Conservation (phyloP, 495 filamentous ascomycete species). For the Daldinia grandis region DNA sequence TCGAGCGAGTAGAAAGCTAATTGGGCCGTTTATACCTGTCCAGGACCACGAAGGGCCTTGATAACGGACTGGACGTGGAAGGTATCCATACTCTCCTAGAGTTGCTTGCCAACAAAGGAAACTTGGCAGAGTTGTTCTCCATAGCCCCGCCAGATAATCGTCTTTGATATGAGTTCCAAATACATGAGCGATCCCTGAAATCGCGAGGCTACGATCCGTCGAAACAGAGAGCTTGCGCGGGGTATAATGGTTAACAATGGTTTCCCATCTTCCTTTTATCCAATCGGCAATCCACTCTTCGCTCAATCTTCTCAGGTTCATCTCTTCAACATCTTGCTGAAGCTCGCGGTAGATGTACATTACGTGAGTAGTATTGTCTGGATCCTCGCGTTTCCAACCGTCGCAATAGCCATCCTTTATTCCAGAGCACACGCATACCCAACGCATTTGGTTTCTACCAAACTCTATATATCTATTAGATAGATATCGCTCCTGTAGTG, state of each 20-base stretch:
- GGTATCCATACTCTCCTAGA: not conserved
- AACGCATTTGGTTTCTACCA: slow-evolving; percentile 6
- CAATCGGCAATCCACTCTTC: slow-evolving; percentile 10
- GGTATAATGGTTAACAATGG: not conserved
- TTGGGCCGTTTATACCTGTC: slow-evolving; percentile 6
- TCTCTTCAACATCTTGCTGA: slow-evolving; percentile 2
- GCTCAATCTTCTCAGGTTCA: not conserved
- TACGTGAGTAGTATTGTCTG: not conserved
- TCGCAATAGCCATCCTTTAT: slow-evolving; percentile 9
- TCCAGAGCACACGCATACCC: slow-evolving; percentile 4
- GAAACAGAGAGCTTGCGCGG: slow-evolving; percentile 14
- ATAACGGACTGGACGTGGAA: not conserved
- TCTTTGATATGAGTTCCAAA: not conserved
- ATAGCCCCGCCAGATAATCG: slow-evolving; percentile 3
- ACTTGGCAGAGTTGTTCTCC: not conserved
- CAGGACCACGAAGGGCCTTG: slow-evolving; percentile 12
- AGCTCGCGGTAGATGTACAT: slow-evolving; percentile 12
- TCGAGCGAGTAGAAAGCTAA: not conserved
- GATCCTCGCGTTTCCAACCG: slow-evolving; percentile 1
- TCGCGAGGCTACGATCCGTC: slow-evolving; percentile 3
- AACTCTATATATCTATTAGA: slow-evolving; percentile 9
- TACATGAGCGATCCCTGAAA: slow-evolving; percentile 8
- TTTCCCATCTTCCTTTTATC: slow-evolving; percentile 4
- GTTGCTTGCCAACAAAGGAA: not conserved
- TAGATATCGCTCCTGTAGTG: slow-evolving; percentile 5